Percentiles rank a stretch among this genome's conserved stretches.
Conservation (phyloP, 345 rosid species). For the Arabis hirsuta region DNA sequence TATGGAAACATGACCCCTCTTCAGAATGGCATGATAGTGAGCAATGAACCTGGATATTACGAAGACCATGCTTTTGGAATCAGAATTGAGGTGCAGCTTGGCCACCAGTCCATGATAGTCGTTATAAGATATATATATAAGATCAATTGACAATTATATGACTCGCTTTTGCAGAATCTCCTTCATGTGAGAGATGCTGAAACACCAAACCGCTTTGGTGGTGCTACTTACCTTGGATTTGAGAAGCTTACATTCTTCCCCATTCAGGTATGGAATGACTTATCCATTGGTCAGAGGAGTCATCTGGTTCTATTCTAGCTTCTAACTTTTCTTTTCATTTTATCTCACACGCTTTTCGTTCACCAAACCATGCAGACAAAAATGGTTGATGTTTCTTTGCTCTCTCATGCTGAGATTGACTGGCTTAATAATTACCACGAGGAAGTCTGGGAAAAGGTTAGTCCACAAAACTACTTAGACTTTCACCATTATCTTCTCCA, state of each 20-base stretch:
- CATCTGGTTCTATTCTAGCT: conserved; percentile 11
- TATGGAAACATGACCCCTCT: conserved; percentile 83
- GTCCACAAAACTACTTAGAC: conserved; percentile 5
- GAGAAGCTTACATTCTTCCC: conserved; percentile 89
- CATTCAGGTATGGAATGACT: conserved; percentile 64
- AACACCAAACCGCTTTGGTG: conserved; percentile 87
- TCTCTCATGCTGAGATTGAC: conserved; percentile 61
- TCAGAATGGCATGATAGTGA: conserved; percentile 90
- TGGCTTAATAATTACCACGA: conserved; percentile 87
- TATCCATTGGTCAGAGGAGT: conserved; percentile 1
- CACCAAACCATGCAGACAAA: conserved; percentile 57
- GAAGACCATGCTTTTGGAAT: conserved; percentile 98
- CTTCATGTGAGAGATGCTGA: conserved; percentile 67
- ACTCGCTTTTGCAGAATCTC: conserved; percentile 65
- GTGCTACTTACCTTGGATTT: conserved; percentile 75
- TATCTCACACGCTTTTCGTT: conserved; percentile 21
- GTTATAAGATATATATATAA: conserved; percentile 5
- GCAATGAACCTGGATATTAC: conserved; percentile 98
- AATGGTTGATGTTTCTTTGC: conserved; percentile 68
- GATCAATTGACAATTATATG: conserved; percentile 9
- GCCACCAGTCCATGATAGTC: conserved; percentile 18
- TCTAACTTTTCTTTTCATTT: neutral
- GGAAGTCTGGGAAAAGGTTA: conserved; percentile 95
- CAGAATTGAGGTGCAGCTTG: conserved; percentile 78
- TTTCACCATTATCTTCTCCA: neutral